These are phyloP conservation scores for Moesziomyces sp. DNA, from an alignment of 1,284 basidiomycete genomes.

Conservation along the genomic window DNA sequence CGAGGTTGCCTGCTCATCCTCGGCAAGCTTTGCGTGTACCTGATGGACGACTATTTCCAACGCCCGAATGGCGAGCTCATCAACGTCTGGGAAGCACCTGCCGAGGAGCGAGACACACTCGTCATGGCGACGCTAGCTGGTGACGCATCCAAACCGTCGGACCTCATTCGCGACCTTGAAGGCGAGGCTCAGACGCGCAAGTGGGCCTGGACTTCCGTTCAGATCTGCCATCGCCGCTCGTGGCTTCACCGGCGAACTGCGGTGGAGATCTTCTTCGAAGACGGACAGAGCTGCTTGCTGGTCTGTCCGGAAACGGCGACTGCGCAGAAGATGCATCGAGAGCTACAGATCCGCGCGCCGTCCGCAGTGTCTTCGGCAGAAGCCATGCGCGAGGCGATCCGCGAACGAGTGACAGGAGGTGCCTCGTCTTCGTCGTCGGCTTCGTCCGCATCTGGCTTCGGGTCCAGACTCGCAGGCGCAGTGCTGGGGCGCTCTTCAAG, in stretches of 20 bases:
- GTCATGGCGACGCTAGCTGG: slow-evolving; percentile 79
- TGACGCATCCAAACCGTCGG: slow-evolving; percentile 65
- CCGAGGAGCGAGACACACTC: slow-evolving; percentile 72
- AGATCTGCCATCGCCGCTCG: slow-evolving; percentile 41
- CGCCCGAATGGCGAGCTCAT: slow-evolving; percentile 87
- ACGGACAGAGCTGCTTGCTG: slow-evolving; percentile 66
- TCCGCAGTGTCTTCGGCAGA: slow-evolving; percentile 53
- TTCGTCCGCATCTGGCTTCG: slow-evolving; percentile 23
- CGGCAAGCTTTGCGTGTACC: slow-evolving; percentile 84
- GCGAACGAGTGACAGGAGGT: slow-evolving; percentile 15
- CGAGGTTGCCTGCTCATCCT: slow-evolving; percentile 86
- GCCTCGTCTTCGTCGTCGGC: slow-evolving; percentile 10
- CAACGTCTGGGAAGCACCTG: slow-evolving; percentile 85
- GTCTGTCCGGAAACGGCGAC: slow-evolving; percentile 56
- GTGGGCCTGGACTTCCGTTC: slow-evolving; percentile 57
- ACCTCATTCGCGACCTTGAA: slow-evolving; percentile 56
- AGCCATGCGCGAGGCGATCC: slow-evolving; percentile 46
- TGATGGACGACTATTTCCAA: slow-evolving; percentile 92
- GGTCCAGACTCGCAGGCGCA: slow-evolving; percentile 50
- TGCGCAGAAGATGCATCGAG: slow-evolving; percentile 44
- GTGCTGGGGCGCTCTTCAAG: slow-evolving; percentile 48
- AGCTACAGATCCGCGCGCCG: slow-evolving; percentile 49
- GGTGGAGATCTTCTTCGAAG: slow-evolving; percentile 67
- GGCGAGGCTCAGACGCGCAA: slow-evolving; percentile 43
- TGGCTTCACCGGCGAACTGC: slow-evolving; percentile 62